These are phyloP conservation scores for Citrus maxima DNA, from an alignment of 345 rosid genomes.

Conservation along the genomic window DNA sequence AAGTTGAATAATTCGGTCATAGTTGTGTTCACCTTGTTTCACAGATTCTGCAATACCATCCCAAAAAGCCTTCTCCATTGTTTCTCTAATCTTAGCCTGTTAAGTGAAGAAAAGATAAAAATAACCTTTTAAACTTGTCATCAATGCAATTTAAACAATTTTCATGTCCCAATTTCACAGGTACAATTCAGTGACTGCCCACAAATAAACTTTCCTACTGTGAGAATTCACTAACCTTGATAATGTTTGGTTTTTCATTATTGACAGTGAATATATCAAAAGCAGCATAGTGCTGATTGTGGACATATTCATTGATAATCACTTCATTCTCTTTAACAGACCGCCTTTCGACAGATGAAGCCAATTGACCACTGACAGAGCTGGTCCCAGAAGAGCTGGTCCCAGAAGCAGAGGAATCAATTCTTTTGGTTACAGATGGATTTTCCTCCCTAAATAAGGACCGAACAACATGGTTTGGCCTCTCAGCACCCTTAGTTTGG, in stretches of 20 bases:
- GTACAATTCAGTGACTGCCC: background rate
- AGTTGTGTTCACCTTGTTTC: constrained; percentile 55
- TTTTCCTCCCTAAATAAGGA: constrained; percentile 65
- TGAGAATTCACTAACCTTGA: constrained; percentile 54
- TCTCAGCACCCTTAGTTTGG: constrained; percentile 28
- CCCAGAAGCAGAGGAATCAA: constrained; percentile 30
- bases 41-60: constrained; percentile 69
- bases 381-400: constrained; percentile 23
- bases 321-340: constrained; percentile 62
- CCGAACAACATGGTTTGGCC: constrained; percentile 55
- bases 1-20: constrained; percentile 63
- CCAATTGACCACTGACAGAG: constrained; percentile 22
- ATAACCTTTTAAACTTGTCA: background rate
- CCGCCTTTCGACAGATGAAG: constrained; percentile 27
- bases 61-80: constrained; percentile 94
- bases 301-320: constrained; percentile 73
- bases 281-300: constrained; percentile 41
- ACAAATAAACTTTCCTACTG: background rate
- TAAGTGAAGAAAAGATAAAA: constrained; percentile 7
- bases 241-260: constrained; percentile 37
- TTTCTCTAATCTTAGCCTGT: constrained; percentile 67
- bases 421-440: constrained; percentile 29
- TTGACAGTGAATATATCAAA: constrained; percentile 33
- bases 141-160: background rate
- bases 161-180: background rate